Evolutionary conservation across 2,329 filamentous ascomycete species (phyloP), one percentile per base, ranked within the genome.

Genomic region (Pezicula rhizophila): DNA sequence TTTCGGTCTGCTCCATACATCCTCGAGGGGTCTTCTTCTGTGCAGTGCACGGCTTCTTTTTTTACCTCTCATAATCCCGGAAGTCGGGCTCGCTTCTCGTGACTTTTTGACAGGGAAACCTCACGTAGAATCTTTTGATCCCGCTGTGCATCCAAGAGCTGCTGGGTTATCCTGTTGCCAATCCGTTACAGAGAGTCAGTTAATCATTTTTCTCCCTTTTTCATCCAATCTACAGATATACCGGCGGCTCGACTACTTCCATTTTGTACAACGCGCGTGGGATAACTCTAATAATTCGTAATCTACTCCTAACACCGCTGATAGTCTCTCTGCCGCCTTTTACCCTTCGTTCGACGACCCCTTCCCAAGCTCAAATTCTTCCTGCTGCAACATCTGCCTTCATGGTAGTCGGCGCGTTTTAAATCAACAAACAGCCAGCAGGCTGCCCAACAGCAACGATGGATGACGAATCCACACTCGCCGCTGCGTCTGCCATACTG

Each of bases 401-500:
- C 56, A 47, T 56, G 52, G 41, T 57, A 57, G 45, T 46, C 42
- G 46, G 34, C 52, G 39, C 46, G 46, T 45, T 28, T 15, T 45
- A 23, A 34, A n/a, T n/a, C 40, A 15, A 8, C 42, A 26, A 48
- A 46, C 44, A 46, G 39, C 57, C 57, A 57, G 56, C 55, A 56
- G 55, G 59, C 62, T 60, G 56, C 53, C 49, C 26, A 47, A 20
- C 46, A 26, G 35, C 48, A 47, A 57, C 43, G 42, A 66, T 64
- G 62, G 54, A 48, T 23, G 76, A 79, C 65, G 75, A 80, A 60
- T 69, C 74, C 63, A 74, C 74, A 58, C 67, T 81, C 64, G 71
- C 69, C 57, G 76, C 77, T 41, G 72, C 74, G 34, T 72, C 76
- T 59, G 70, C 76, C 60, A 70, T 81, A 56, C 68, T 82, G 56